Conservation (phyloP, 2,329 filamentous ascomycete genomes). For the Penicillium sp. region DNA sequence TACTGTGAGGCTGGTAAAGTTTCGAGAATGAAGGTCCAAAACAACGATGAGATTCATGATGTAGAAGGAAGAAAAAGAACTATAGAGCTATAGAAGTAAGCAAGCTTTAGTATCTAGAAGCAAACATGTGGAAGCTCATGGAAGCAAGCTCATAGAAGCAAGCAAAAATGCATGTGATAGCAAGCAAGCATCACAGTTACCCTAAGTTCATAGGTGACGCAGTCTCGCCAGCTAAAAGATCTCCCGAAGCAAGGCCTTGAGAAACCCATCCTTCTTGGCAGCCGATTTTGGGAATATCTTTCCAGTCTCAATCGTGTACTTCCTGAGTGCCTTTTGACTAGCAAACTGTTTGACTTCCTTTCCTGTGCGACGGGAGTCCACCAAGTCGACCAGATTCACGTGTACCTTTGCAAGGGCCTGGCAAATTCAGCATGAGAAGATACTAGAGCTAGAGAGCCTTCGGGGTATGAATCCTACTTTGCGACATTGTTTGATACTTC, state of each 20-base stretch:
- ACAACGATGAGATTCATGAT: not conserved
- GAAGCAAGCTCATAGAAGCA: not conserved
- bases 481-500: not conserved
- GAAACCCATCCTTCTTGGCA: slow-evolving; percentile 17
- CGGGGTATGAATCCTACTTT: not conserved
- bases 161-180: not conserved
- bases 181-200: not conserved
- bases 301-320: slow-evolving; percentile 12
- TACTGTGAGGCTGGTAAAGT: not conserved
- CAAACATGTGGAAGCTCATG: not conserved
- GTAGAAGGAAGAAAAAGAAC: not conserved
- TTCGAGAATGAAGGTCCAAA: not conserved
- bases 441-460: not conserved
- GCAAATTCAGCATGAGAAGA: not conserved
- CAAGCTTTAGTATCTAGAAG: not conserved
- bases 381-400: slow-evolving; percentile 16
- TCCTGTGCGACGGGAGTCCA: slow-evolving; percentile 15
- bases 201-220: not conserved
- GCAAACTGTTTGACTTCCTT: slow-evolving; percentile 11
- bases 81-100: not conserved
- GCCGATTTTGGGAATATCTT: slow-evolving; percentile 18
- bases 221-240: slow-evolving; percentile 9
- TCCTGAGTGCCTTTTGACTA: slow-evolving; percentile 7
- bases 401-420: slow-evolving; percentile 19
- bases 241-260: slow-evolving; percentile 12